Percentiles rank a stretch among this genome's conserved stretches.
These are phyloP conservation scores for Xerocomus brunneocitrinus DNA, from an alignment of 768 basidiomycete genomes.

Conservation along the genomic window DNA sequence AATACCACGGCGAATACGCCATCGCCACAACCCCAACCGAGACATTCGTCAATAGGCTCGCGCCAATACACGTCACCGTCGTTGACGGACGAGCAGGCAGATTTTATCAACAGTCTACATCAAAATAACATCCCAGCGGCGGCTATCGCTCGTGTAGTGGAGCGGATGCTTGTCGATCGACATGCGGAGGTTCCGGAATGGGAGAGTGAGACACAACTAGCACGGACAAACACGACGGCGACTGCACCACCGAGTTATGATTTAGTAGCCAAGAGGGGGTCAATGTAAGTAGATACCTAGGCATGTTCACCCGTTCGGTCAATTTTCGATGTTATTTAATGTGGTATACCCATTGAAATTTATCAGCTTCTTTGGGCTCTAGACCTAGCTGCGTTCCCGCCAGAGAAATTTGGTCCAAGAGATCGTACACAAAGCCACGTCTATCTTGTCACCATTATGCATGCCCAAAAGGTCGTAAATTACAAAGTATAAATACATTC, in stretches of 20 bases:
- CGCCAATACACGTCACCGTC: conserved; percentile 6
- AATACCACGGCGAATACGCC: background rate
- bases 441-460: background rate
- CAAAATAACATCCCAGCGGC: conserved; percentile 21
- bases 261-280: background rate
- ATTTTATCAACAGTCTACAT: conserved; percentile 21
- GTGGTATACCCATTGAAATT: background rate
- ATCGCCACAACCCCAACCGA: background rate
- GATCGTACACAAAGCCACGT: background rate
- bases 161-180: conserved; percentile 21
- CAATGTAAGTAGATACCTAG: background rate
- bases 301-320: background rate
- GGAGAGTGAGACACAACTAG: conserved; percentile 18
- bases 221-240: conserved; percentile 14
- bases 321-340: no score
- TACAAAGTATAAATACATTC: background rate
- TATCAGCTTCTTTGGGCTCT: background rate
- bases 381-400: no score
- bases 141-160: conserved; percentile 21
- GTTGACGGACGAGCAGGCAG: conserved; percentile 24
- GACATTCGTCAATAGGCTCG: background rate
- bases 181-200: conserved; percentile 17
- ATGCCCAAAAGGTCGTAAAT: background rate
- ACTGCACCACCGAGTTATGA: conserved; percentile 16
- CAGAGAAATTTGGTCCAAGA: no score